These are phyloP conservation scores for Odonthalia washingtoniensis DNA, from an alignment of 31 red algal genomes.

Conservation along the genomic window DNA sequence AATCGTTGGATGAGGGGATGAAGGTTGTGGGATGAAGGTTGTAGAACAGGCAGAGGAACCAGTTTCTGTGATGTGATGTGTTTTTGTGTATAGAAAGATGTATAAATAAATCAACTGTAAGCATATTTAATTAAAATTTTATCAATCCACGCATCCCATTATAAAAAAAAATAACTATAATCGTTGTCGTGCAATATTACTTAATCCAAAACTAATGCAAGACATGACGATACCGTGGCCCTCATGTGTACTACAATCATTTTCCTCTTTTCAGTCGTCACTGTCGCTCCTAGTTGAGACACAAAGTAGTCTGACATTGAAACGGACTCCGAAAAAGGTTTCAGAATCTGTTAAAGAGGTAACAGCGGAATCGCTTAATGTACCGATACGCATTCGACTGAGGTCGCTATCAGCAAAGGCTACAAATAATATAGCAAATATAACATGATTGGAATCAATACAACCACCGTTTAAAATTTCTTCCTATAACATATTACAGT, in stretches of 20 bases:
- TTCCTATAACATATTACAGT: conserved; percentile 74
- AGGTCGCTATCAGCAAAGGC: conserved; percentile 85
- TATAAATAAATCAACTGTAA: too few species aligned
- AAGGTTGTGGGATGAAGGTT: too few species aligned
- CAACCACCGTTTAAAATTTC: conserved; percentile 80
- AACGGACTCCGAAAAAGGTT: conserved; percentile 86
- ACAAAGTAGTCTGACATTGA: conserved; percentile 61
- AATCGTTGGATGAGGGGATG: too few species aligned
- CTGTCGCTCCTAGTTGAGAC: too few species aligned
- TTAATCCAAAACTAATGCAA: conserved; percentile 81
- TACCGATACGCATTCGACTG: conserved; percentile 68
- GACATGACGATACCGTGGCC: conserved; percentile 65
- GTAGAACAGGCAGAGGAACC: too few species aligned
- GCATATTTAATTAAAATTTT: too few species aligned
- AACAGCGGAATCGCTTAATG: conserved; percentile 63
- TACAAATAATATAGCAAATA: conserved; percentile 70
- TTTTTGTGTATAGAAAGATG: too few species aligned
- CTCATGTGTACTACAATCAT: neutral
- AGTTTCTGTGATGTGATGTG: too few species aligned
- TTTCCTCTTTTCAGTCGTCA: too few species aligned
- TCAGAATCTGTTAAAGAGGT: conserved; percentile 77
- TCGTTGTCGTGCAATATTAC: conserved; percentile 70
- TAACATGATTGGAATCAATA: conserved; percentile 69
- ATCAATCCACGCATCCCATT: too few species aligned
- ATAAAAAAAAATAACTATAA: too few species aligned